Percentiles rank a stretch among this genome's conserved stretches.
These are phyloP conservation scores for Penicillium cosmopolitanum DNA, from an alignment of 495 filamentous ascomycete genomes.

Conservation along the genomic window DNA sequence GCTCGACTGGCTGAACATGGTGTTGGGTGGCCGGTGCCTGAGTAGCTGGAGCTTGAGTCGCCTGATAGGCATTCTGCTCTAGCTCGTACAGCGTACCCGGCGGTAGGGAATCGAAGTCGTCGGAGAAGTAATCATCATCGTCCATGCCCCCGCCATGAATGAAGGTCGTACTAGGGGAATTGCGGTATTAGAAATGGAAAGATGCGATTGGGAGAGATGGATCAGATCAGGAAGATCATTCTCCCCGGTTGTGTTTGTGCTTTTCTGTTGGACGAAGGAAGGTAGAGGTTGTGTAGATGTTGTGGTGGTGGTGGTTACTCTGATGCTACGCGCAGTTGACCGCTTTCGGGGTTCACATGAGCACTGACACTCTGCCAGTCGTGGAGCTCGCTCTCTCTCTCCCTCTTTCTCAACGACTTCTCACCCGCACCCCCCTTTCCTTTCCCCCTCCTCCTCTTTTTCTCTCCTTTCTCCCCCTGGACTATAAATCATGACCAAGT, in stretches of 20 bases:
- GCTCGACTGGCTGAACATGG: conserved; percentile 9
- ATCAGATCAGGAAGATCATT: neutral
- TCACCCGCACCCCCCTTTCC: conserved; percentile 14
- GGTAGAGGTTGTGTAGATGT: neutral
- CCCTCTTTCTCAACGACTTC: conserved; percentile 21
- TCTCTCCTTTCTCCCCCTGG: conserved; percentile 12
- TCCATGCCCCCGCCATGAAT: conserved; percentile 62
- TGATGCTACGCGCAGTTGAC: conserved; percentile 12
- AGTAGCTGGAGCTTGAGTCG: conserved; percentile 59
- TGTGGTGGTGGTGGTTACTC: neutral
- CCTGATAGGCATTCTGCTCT: conserved; percentile 57
- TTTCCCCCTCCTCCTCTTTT: conserved; percentile 16
- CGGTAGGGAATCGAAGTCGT: conserved; percentile 63
- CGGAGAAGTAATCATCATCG: conserved; percentile 68
- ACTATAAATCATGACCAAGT: conserved; percentile 63
- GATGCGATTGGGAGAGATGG: neutral
- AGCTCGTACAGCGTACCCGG: conserved; percentile 54
- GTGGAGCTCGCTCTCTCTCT: conserved; percentile 4
- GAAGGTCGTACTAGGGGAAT: conserved; percentile 12
- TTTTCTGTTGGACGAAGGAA: neutral
- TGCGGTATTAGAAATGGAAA: conserved; percentile 4
- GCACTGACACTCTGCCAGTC: conserved; percentile 22
- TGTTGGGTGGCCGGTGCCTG: conserved; percentile 37
- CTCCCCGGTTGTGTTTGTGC: neutral
- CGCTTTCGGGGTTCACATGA: conserved; percentile 36